Conservation (phyloP, 176 grass and related monocot genomes). For the Oryza brachyantha region DNA sequence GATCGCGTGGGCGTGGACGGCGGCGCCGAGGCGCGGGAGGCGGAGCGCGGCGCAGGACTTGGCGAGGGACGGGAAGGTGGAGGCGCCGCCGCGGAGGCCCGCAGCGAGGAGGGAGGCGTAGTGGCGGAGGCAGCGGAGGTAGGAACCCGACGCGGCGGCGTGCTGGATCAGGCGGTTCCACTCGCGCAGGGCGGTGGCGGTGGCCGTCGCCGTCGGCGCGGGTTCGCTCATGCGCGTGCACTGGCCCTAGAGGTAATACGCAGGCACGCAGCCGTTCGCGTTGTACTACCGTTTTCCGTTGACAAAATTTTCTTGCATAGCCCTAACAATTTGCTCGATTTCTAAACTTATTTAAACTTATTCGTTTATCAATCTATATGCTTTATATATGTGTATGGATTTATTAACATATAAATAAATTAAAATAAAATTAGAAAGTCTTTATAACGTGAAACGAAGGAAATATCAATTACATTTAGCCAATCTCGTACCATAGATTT, state of each 20-base stretch:
- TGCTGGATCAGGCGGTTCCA: constrained; percentile 54
- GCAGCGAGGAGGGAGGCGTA: constrained; percentile 44
- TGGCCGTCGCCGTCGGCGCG: not conserved
- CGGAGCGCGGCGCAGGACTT: constrained; percentile 64
- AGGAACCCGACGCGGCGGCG: constrained; percentile 28
- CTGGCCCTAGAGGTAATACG: not conserved
- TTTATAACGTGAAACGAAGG: no score
- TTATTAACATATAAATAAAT: no score
- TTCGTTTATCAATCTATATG: no score
- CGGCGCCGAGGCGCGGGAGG: constrained; percentile 37
- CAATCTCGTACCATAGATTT: no score
- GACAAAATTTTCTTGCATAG: no score
- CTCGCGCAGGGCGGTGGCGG: constrained; percentile 17
- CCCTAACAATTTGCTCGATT: no score
- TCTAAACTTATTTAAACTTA: no score
- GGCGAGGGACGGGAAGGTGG: constrained; percentile 62
- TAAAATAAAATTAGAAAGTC: no score
- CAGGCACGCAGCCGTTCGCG: no score
- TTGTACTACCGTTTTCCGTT: no score
- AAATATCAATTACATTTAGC: no score
- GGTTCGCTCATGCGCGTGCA: not conserved
- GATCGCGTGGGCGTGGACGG: constrained; percentile 44
- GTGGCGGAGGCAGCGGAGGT: constrained; percentile 38
- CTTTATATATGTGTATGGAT: no score
- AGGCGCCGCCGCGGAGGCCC: constrained; percentile 47